phyloP scores from a whole-genome alignment of 306 rosid genomes.

The Benincasa hispida region DNA sequence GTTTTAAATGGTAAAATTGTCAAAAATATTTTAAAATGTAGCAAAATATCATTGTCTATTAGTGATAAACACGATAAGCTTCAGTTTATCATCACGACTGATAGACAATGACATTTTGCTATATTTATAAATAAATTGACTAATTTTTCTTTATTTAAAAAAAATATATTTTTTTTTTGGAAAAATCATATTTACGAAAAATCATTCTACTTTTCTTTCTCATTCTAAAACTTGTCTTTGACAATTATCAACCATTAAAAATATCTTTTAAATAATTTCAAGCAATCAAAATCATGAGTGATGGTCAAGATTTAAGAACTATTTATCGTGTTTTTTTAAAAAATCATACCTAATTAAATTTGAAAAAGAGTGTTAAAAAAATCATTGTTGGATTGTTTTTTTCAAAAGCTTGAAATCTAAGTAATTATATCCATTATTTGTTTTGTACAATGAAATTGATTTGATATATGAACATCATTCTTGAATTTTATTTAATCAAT shows the following conservation, averaged over 20 bases:
- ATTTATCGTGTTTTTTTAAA: background rate
- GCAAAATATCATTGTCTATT: too few species aligned
- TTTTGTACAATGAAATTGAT: background rate
- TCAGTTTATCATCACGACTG: too few species aligned
- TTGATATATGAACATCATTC: background rate
- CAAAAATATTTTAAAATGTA: too few species aligned
- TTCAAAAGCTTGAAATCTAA: background rate
- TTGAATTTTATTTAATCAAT: background rate
- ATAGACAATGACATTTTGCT: too few species aligned
- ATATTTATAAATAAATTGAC: too few species aligned
- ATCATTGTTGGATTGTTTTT: background rate
- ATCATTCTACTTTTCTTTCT: too few species aligned
- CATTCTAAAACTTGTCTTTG: too few species aligned
- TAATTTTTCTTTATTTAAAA: too few species aligned
- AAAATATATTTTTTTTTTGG: too few species aligned
- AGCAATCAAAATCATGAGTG: background rate
- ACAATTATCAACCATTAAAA: background rate
- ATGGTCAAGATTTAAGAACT: background rate
- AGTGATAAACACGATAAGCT: too few species aligned
- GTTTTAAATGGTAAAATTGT: too few species aligned
- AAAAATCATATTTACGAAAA: too few species aligned
- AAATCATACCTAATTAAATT: background rate
- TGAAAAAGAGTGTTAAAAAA: background rate
- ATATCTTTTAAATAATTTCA: background rate
- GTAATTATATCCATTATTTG: background rate